phyloP scores from a whole-genome alignment of 129 eudicot genomes.

The Glebionis coronaria region DNA sequence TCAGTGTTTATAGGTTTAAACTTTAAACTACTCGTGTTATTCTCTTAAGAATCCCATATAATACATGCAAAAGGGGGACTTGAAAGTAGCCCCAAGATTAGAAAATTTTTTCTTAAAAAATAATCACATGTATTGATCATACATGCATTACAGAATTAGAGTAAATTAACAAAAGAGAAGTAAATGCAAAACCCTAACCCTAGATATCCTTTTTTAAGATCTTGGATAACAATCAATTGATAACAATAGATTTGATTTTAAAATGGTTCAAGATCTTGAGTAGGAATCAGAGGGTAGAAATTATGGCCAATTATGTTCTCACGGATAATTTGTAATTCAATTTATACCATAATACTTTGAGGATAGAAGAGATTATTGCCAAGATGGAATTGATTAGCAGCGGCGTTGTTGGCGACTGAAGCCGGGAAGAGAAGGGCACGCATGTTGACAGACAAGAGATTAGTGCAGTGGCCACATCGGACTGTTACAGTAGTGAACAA shows the following conservation, averaged over 20 bases:
- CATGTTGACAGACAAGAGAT: slow-evolving; percentile 77
- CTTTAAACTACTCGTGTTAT: not conserved
- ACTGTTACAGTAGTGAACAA: slow-evolving; percentile 90
- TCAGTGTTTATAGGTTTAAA: not conserved
- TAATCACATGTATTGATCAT: not conserved
- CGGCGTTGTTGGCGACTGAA: slow-evolving; percentile 13
- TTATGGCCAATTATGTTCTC: not conserved
- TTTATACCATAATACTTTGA: slow-evolving; percentile 72
- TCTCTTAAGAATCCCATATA: not conserved
- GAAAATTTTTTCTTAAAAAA: not conserved
- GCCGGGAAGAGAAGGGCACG: slow-evolving; percentile 59
- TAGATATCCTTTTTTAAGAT: slow-evolving; percentile 21
- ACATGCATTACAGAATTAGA: not conserved
- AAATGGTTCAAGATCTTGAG: not conserved
- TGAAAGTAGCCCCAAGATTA: slow-evolving; percentile 4
- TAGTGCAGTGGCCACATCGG: slow-evolving; percentile 93
- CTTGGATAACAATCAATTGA: not conserved
- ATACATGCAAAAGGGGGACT: slow-evolving; percentile 4
- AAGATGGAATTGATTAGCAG: slow-evolving; percentile 68
- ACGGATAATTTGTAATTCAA: not conserved
- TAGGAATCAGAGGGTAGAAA: slow-evolving; percentile 15
- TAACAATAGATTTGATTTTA: too few relatives aligned
- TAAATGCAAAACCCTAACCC: slow-evolving; percentile 38
- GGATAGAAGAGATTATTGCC: slow-evolving; percentile 67
- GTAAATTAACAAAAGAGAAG: slow-evolving; percentile 1